phyloP scores from a whole-genome alignment of 1,284 basidiomycete species.

The Tilletiopsis washingtonensis region DNA sequence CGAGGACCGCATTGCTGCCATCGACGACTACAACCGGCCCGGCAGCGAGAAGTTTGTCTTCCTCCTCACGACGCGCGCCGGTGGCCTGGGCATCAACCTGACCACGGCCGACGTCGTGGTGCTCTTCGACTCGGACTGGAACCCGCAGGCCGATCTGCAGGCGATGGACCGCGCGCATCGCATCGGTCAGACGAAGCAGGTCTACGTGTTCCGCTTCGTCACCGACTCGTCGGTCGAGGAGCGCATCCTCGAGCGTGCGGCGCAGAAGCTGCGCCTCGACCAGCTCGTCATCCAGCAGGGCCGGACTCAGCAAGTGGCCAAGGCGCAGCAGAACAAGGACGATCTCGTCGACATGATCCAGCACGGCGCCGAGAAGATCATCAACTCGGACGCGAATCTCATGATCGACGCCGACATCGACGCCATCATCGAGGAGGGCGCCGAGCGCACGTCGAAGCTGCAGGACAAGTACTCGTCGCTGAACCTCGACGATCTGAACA shows the following conservation, averaged over 20 bases:
- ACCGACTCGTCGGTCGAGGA: constrained; percentile 95
- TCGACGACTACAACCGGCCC: constrained; percentile 96
- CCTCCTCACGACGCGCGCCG: constrained; percentile 93
- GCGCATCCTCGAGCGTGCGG: constrained; percentile 89
- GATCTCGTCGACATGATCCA: constrained; percentile 97
- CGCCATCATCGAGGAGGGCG: constrained; percentile 68
- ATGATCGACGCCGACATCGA: constrained; percentile 89
- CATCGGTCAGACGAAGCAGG: constrained; percentile 97
- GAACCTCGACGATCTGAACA: constrained; percentile 89
- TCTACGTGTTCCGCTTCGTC: constrained; percentile 95
- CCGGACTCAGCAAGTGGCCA: constrained; percentile 55
- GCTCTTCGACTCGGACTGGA: constrained; percentile 98
- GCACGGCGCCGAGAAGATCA: constrained; percentile 94
- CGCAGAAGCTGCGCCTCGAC: constrained; percentile 89
- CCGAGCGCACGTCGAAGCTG: constrained; percentile 79
- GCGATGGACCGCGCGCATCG: constrained; percentile 99
- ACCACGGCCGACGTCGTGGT: constrained; percentile 93
- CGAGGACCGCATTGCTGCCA: constrained; percentile 88
- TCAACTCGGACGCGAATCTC: constrained; percentile 59
- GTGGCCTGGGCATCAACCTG: constrained; percentile 93
- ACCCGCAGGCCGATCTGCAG: constrained; percentile 96
- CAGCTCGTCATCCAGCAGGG: constrained; percentile 98
- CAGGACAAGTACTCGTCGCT: constrained; percentile 88
- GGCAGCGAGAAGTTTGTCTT: constrained; percentile 95
- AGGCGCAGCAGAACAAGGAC: constrained; percentile 82